Base-by-base conservation (phyloP, 1,284 basidiomycete species). In the Heimioporus retisporus region DNA sequence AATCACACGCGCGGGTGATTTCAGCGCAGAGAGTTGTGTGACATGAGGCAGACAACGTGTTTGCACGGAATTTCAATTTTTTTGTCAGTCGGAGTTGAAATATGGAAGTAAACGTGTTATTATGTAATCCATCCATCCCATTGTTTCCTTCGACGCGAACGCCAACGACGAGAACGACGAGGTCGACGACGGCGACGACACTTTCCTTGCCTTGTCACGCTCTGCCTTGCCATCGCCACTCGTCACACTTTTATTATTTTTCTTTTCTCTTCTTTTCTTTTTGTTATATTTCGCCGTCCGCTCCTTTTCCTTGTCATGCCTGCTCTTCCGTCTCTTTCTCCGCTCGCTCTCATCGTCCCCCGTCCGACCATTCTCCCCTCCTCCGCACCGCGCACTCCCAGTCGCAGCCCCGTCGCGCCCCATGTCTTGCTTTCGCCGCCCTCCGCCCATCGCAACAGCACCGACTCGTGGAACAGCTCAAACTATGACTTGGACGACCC, bases 401-500 rank as follows among this genome's bases (percentile, higher is more conserved):
- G 79, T 68, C 73, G 77, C 61, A 86, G 85, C 10, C 84, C 86
- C 18, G 74, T 71, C 64, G 80, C 81, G 60, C 82, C 85, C 5
- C 80, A 83, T 68, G 73, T 88, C 68, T 78, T 88, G 68, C 85
- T 90, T 64, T 77, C 86, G 6, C 79, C 86, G 6, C 77, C 78
- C 0, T 75, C 84, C 19, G 81, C 80, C 21, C 88, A 91, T 73
- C 85, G 93, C 69, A 91, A 90, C 76, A 93, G 91, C 78, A 88
- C 90, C 14, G 91, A 93, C 77, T 93, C 91, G 75, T 94, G 93
- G 93, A 92, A 90, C 77, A 93, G 91, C 76, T 93, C 92, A 28
- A 92, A 88, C 71, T 85, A 86, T 71, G 86, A 89, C 63, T 73
- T 79, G 59, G 83, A 79, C 25, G 90, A 91, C 55, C 81, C 86